Conservation (phyloP, 768 basidiomycete genomes). For the Suillus sp. region DNA sequence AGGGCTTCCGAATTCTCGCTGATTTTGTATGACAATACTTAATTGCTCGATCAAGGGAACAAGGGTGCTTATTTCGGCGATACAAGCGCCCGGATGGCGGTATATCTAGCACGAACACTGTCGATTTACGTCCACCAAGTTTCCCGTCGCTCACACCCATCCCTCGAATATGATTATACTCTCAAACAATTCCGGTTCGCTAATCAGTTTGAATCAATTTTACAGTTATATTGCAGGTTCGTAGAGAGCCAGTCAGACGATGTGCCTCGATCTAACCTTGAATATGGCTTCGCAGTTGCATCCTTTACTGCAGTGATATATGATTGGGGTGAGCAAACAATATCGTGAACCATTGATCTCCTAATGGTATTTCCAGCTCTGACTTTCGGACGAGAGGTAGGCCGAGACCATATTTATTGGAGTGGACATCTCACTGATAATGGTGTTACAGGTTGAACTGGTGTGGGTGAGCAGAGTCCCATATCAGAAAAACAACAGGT, state of each 20-base stretch:
- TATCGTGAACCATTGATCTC: neutral
- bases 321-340: neutral
- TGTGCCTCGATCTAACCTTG: neutral
- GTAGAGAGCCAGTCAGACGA: neutral
- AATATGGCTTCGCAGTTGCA: neutral
- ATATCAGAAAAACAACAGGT: neutral
- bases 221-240: neutral
- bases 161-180: neutral
- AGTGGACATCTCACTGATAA: neutral
- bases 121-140: neutral
- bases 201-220: neutral
- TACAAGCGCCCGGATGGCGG: neutral
- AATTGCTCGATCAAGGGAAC: neutral
- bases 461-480: neutral
- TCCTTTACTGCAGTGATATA: slow-evolving; percentile 2
- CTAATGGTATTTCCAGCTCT: neutral
- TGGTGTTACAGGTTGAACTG: neutral
- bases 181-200: neutral
- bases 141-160: neutral
- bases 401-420: neutral
- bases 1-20: neutral
- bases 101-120: neutral
- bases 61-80: neutral
- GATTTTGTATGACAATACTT: neutral
- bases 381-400: neutral